Conservation (phyloP, 2,329 filamentous ascomycete species). For the Fusarium staphyleae region DNA sequence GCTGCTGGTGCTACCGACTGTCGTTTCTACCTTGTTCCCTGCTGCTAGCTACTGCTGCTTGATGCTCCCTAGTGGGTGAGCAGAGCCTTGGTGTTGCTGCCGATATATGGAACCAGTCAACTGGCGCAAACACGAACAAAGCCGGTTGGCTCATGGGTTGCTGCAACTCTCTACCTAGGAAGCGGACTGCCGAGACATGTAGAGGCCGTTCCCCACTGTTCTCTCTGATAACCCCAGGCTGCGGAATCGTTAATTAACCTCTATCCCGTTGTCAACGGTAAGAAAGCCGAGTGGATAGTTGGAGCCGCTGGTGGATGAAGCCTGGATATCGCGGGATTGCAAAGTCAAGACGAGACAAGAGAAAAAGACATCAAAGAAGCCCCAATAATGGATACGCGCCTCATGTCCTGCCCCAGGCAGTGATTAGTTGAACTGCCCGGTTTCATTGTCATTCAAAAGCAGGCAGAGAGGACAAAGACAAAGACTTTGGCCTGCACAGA, state of each 20-base stretch:
- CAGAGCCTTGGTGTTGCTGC: conserved; percentile 18
- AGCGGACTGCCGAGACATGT: conserved; percentile 41
- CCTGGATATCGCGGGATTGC: background rate
- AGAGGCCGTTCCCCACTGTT: conserved; percentile 22
- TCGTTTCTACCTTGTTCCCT: conserved; percentile 15
- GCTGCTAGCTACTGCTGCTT: conserved; percentile 14
- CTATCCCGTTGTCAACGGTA: conserved; percentile 1
- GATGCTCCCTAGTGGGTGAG: conserved; percentile 19
- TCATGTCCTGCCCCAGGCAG: conserved; percentile 24
- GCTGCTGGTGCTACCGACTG: conserved; percentile 15
- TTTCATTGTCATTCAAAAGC: conserved; percentile 39
- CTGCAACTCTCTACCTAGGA: conserved; percentile 15
- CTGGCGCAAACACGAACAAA: conserved; percentile 39
- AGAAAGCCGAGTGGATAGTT: conserved; percentile 1
- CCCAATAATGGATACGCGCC: conserved; percentile 33
- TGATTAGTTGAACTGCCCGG: conserved; percentile 23
- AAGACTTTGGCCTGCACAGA: conserved; percentile 34
- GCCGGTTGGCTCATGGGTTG: conserved; percentile 20
- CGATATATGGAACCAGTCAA: conserved; percentile 22
- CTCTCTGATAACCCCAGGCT: conserved; percentile 7
- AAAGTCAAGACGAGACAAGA: background rate
- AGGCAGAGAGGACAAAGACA: conserved; percentile 33
- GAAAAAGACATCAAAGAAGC: conserved; percentile 26
- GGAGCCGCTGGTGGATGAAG: background rate
- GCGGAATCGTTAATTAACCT: conserved; percentile 23